Conservation (phyloP, 73 alveolate species). For the Symbiodinium natans region DNA sequence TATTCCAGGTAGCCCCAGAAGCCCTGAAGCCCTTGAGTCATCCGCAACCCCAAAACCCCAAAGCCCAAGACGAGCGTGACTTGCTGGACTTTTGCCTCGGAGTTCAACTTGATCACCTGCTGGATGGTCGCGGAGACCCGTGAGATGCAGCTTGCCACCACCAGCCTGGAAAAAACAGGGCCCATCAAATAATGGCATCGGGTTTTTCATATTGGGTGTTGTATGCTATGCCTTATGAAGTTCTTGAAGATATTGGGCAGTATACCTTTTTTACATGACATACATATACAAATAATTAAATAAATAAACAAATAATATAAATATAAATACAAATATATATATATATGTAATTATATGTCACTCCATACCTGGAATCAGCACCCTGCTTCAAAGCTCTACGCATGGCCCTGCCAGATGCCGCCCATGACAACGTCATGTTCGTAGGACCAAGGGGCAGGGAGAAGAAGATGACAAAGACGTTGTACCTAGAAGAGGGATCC, state of each 20-base stretch:
- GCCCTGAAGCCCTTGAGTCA: no score
- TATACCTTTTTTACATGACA: not conserved
- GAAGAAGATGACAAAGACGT: conserved; percentile 59
- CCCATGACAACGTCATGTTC: no score
- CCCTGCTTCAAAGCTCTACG: no score
- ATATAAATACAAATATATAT: not conserved
- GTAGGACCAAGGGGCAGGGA: conserved; percentile 53
- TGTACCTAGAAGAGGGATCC: not conserved
- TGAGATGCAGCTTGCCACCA: conserved; percentile 42
- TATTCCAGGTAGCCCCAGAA: not conserved
- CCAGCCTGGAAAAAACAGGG: not conserved
- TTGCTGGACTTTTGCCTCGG: no score
- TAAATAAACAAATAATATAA: not conserved
- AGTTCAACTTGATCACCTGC: conserved; percentile 79
- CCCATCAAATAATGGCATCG: not conserved
- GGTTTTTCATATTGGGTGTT: not conserved
- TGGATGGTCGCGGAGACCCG: conserved; percentile 74
- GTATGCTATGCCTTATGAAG: not conserved
- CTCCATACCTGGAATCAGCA: no score
- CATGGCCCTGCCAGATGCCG: no score
- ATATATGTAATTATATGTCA: not conserved
- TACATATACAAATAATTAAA: not conserved
- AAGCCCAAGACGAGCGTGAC: no score
- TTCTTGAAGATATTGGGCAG: not conserved
- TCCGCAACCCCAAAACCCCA: no score